Evolutionary conservation across 164 flowering plant genomes (phyloP), one percentile per base, ranked within the genome.

Genomic region (Vitis riparia): DNA sequence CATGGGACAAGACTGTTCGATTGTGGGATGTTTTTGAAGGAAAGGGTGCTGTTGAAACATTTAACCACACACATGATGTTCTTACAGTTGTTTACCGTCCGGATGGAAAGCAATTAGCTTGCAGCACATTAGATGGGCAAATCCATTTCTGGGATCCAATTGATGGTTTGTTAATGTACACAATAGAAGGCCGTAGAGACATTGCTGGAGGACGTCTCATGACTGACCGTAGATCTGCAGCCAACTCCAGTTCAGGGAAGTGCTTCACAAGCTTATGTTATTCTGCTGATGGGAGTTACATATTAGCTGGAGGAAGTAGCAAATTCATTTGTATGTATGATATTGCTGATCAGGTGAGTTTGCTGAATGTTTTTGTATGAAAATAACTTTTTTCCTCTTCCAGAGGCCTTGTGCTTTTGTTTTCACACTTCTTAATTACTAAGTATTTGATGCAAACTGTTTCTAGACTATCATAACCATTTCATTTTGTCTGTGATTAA

Each of bases 271-370:
- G 84, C 55, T 82, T 96, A 68, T 91, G 93, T 72, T 96, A 93
- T 71, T 91, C 98, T 67, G 98, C 98, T 74, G 99, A 96, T 79
- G 99, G 99, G 52, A 91, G 87, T 78, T 96, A 91, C 77, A 91
- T 96, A 75, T 83, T 96, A 74, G 99, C 98, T 70, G 99, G 91
- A 11, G 98, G 99, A 67, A 89, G 78, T 74, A 96, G 99, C 83
- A 96, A 89, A 80, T 93, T 82, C 77, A 91, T 96, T 7, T 96
- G 99, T 69, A 89, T 96, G 97, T 96, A 96, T 80, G 98, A 92
- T 74, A 82, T 96, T 77, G 92, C 97, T 57, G 99, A 96, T 77
- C 97, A 96, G 98, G 99, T 96, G 37, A 48, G 86, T 74, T 62
- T 55, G 63, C 27, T 15, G 12, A 23, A 64, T 19, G 6, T 32